Base-by-base conservation (phyloP, 257 asterid species). In the Nicotiana paniculata region DNA sequence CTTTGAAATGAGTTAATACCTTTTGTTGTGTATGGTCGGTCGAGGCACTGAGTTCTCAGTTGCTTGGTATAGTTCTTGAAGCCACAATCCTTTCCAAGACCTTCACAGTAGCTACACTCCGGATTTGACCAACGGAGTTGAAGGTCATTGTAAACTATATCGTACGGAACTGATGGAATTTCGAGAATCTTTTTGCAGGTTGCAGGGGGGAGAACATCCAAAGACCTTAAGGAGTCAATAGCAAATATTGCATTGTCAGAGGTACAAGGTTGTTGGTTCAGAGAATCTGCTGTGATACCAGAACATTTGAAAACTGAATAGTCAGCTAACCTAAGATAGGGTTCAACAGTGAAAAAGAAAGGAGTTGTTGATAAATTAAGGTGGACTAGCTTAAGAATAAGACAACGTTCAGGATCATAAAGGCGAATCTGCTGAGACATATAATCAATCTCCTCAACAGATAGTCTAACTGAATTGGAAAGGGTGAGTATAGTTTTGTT, bases 91-190 rank as follows among this genome's bases (percentile, higher is more conserved):
- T 1, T 59, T 2, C 12, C 65, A 6, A 17, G 65, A 59, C 21
- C 65, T 59, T 59, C 65, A 59, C 65, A 59, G 30, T 59, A n/a
- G 5, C 65, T 6, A 59, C 30, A 59, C 12, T n/a, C 3, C 21
- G 65, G 65, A 59, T 59, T n/a, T 8, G 9, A 59, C 65, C 65
- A 59, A 59, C 30, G 11, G 28, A 59, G 8, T 2, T 2, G 1
- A n/a, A n/a, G 1, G 12, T 18, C 0, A 18, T 6, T 2, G 21
- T 6, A 6, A 5, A 0, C 11, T 59, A 59, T 21, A 7, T 0
- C 28, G 8, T 4, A 8, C 30, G 65, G 15, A 61, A 21, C 15
- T 7, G 66, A 61, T 61, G 5, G 13, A 21, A 61, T 21, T 61
- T 21, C 5, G 9, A n/a, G 5, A 21, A 61, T 61, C 3, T 21